Evolutionary conservation across 495 filamentous ascomycete species (phyloP).

Genomic region (Trichocladium uniseriatum): DNA sequence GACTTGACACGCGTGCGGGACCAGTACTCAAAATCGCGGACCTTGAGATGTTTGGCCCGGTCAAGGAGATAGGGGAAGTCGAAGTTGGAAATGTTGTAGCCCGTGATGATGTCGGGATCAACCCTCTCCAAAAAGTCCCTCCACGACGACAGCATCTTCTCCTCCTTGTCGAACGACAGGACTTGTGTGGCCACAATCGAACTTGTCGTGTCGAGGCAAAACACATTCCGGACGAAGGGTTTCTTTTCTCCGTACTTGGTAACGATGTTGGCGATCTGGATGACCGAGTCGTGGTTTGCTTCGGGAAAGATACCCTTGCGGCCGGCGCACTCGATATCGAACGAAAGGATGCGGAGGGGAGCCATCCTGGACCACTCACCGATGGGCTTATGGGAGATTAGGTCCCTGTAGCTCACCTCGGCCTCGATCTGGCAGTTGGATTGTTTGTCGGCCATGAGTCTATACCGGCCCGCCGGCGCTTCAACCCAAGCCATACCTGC

Average conservation of each 20-base stretch:
- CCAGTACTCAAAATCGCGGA: conserved; percentile 70
- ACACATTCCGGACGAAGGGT: conserved; percentile 93
- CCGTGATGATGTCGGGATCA: conserved; percentile 95
- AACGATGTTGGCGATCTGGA: conserved; percentile 97
- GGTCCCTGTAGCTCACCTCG: conserved; percentile 62
- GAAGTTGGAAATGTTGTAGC: conserved; percentile 98
- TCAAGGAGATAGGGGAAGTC: conserved; percentile 96
- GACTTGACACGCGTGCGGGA: conserved; percentile 58
- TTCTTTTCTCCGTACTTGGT: conserved; percentile 93
- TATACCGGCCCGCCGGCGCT: conserved; percentile 64
- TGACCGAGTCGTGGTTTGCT: conserved; percentile 82
- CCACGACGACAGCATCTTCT: conserved; percentile 82
- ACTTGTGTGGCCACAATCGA: conserved; percentile 92
- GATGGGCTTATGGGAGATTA: conserved; percentile 80
- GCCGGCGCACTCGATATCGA: conserved; percentile 98
- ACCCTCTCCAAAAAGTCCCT: conserved; percentile 81
- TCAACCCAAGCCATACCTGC: conserved; percentile 97
- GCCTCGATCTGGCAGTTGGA: conserved; percentile 97
- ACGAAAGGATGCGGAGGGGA: conserved; percentile 81
- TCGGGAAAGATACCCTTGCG: conserved; percentile 97
- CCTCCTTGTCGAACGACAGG: conserved; percentile 68
- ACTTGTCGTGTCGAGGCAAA: conserved; percentile 83
- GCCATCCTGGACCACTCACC: conserved; percentile 99
- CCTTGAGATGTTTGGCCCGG: conserved; percentile 75
- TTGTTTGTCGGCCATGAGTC: conserved; percentile 55